Evolutionary conservation across 306 rosid genomes (phyloP), one percentile per base, ranked within the genome.

Genomic region (Pyrus pyrifolia): DNA sequence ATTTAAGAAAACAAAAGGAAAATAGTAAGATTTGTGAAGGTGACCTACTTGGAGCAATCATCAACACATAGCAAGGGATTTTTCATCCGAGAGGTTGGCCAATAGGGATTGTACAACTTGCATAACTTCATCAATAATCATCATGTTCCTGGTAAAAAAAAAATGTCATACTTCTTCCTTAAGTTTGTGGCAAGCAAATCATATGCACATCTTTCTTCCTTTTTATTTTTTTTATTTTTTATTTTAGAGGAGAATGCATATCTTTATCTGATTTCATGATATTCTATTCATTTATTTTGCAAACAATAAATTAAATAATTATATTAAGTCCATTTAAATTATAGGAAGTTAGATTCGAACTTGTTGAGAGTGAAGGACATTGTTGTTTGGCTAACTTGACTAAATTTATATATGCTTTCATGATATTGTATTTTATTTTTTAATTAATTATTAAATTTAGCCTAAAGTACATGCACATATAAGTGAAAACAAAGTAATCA

Each of bases 401-500:
- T 42, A 42, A 42, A 42, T 10, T 42, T 10, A 42, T 8, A 42
- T 42, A 42, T 8, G 45, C 45, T 42, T 42, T 42, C 45, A 9
- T 42, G 45, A 42, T 42, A 42, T 42, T 18, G 14, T 17, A 11
- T 33, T 64, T 60, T 11, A 9, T 9, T 22, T 11, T 9, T 2
- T 17, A 42, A 42, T 42, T 42, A 42, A 42, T 42, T 42, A 42
- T 42, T 14, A 27, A 29, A 23, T 71, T 22, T 21, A 6, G 13
- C 35, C 35, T 35, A 13, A 35, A 58, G 40, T 71, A 31, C 55
- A 53, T 31, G 3, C 35, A 49, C 27, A 51, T 17, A 62, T 52
- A 46, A 52, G 82, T 71, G 77, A 71, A 71, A 78, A 15, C 59
- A 49, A 70, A n/a, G 74, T 59, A 68, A 77, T 71, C 68, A 53